These are phyloP conservation scores for Papiliotrema terrestris DNA, from an alignment of 1,284 basidiomycete genomes.

Conservation along the genomic window DNA sequence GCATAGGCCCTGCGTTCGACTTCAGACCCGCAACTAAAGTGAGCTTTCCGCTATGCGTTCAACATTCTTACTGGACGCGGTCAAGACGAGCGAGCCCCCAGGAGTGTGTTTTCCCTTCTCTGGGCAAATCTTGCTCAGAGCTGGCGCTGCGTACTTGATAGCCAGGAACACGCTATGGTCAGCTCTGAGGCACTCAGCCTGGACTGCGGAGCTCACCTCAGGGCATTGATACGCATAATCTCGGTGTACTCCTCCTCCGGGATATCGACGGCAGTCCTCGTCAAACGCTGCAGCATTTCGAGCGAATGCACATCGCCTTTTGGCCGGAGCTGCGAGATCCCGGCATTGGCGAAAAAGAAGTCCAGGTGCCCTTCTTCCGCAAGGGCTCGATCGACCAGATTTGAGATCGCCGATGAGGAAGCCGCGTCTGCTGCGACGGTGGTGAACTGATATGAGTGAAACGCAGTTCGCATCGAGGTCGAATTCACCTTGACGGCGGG, in stretches of 20 bases:
- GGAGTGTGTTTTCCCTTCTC: conserved; percentile 64
- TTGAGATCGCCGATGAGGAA: conserved; percentile 66
- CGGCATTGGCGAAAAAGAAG: conserved; percentile 89
- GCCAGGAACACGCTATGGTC: conserved; percentile 76
- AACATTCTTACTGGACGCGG: conserved; percentile 66
- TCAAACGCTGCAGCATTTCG: conserved; percentile 6
- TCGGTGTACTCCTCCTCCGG: conserved; percentile 68
- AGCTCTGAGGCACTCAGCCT: neutral
- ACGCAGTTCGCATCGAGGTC: conserved; percentile 1
- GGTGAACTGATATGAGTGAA: conserved; percentile 13
- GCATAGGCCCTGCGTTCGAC: conserved; percentile 77
- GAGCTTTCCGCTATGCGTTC: neutral
- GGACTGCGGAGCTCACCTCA: conserved; percentile 59
- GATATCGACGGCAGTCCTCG: conserved; percentile 48
- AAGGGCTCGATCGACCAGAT: conserved; percentile 67
- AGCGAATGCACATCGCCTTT: conserved; percentile 1
- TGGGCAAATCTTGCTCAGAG: conserved; percentile 67
- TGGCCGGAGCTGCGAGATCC: conserved; percentile 28
- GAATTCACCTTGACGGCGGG: conserved; percentile 68
- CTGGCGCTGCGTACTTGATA: conserved; percentile 75
- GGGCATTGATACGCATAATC: conserved; percentile 71
- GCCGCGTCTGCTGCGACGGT: conserved; percentile 74
- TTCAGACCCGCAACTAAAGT: conserved; percentile 72
- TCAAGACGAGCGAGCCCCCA: conserved; percentile 82
- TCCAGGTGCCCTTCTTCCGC: conserved; percentile 80